Evolutionary conservation across 2,329 filamentous ascomycete species (phyloP).

Genomic region (Aspergillus udagawae): DNA sequence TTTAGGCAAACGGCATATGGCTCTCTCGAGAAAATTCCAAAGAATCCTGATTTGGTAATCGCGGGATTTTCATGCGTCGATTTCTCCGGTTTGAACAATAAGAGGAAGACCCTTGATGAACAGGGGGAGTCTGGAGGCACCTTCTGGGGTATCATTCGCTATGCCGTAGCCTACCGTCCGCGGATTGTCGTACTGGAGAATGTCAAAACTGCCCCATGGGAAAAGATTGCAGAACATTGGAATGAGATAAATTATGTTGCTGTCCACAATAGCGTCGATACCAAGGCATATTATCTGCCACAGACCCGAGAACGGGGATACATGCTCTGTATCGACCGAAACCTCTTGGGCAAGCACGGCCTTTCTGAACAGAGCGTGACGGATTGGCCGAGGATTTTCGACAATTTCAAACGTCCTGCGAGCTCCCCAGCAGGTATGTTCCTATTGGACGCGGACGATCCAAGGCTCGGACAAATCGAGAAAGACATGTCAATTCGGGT

Average conservation of each 20-base stretch:
- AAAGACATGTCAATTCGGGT: conserved; percentile 42
- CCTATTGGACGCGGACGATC: conserved; percentile 54
- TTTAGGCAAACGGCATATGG: conserved; percentile 65
- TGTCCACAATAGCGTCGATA: conserved; percentile 53
- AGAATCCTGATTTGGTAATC: conserved; percentile 60
- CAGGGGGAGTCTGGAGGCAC: conserved; percentile 64
- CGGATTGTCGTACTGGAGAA: conserved; percentile 70
- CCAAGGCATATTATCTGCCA: conserved; percentile 69
- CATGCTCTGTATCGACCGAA: conserved; percentile 52
- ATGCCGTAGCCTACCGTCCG: conserved; percentile 54
- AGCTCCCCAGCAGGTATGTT: conserved; percentile 62
- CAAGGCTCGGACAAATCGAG: conserved; percentile 49
- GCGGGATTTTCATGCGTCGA: conserved; percentile 75
- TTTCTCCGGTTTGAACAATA: conserved; percentile 63
- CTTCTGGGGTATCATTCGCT: conserved; percentile 58
- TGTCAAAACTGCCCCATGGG: conserved; percentile 60
- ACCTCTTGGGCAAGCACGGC: conserved; percentile 16
- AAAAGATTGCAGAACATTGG: conserved; percentile 45
- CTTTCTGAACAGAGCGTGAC: conserved; percentile 21
- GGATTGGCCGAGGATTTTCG: conserved; percentile 43
- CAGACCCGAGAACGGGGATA: conserved; percentile 64
- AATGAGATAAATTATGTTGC: conserved; percentile 54
- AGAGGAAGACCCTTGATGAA: conserved; percentile 48
- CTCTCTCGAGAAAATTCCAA: conserved; percentile 53
- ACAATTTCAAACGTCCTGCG: conserved; percentile 50